Percentiles rank a stretch among this genome's conserved stretches.
Evolutionary conservation across 306 rosid species (phyloP).

Genomic region (Potentilla sterilis): DNA sequence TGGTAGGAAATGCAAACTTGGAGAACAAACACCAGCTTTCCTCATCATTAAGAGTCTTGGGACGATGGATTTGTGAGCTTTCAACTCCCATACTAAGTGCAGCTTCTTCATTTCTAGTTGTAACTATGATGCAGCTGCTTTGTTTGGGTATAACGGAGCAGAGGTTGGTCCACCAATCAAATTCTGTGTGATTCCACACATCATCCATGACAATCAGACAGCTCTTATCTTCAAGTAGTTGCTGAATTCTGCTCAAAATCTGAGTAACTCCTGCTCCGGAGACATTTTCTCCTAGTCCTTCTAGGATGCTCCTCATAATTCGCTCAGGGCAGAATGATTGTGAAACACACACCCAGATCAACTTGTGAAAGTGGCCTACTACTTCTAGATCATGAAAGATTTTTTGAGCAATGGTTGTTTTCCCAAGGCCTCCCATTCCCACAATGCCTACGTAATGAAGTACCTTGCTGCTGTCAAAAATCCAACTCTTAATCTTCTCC

Average conservation of each 20-base stretch:
- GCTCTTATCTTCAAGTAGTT: not conserved
- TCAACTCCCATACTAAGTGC: not conserved
- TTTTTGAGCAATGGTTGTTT: not conserved
- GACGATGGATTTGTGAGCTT: not conserved
- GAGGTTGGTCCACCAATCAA: not conserved
- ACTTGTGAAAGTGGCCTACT: not conserved
- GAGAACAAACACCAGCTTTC: slow-evolving; percentile 13
- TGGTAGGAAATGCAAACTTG: not conserved
- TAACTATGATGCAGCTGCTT: slow-evolving; percentile 9
- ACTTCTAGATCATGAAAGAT: slow-evolving; percentile 7
- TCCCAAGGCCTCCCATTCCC: slow-evolving; percentile 7
- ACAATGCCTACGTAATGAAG: not conserved
- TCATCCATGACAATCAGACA: slow-evolving; percentile 21
- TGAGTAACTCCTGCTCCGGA: not conserved
- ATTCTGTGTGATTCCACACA: not conserved
- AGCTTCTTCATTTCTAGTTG: not conserved
- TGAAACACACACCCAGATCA: slow-evolving; percentile 13
- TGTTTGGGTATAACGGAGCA: not conserved
- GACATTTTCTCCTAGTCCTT: not conserved
- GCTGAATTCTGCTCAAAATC: not conserved
- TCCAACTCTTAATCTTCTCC: not conserved
- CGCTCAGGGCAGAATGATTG: not conserved
- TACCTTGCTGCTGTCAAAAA: not conserved
- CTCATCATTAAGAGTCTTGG: not conserved
- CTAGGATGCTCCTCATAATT: not conserved